Evolutionary conservation across 2,329 filamentous ascomycete species (phyloP).

Genomic region (Neodidymelliopsis sp.): DNA sequence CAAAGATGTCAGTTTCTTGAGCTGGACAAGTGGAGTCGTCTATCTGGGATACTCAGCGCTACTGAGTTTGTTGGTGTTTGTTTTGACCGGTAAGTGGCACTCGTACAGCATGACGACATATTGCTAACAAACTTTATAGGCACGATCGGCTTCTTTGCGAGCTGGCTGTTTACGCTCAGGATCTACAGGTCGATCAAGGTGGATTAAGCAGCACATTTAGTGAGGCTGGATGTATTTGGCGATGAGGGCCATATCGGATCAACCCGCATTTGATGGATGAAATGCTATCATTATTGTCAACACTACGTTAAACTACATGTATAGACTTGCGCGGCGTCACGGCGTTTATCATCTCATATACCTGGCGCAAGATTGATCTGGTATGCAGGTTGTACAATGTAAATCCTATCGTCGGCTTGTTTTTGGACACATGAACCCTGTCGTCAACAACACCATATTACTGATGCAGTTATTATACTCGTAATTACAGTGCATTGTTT

Average conservation of each 20-base stretch:
- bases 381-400: background rate
- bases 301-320: slow-evolving; percentile 1
- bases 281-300: background rate
- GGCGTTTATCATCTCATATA: slow-evolving; percentile 2
- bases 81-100: slow-evolving; percentile 79
- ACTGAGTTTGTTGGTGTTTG: slow-evolving; percentile 89
- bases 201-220: slow-evolving; percentile 63
- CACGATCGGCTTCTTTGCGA: slow-evolving; percentile 93
- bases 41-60: slow-evolving; percentile 93
- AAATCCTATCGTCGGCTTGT: no score
- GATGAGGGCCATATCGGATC: no score
- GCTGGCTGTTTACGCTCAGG: slow-evolving; percentile 91
- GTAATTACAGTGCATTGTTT: no score
- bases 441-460: no score
- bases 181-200: slow-evolving; percentile 99
- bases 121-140: slow-evolving; percentile 60
- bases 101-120: background rate
- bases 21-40: slow-evolving; percentile 84
- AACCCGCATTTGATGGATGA: background rate
- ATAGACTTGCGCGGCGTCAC: slow-evolving; percentile 10
- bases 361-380: no score
- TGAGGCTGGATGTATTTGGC: background rate
- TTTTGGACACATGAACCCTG: no score
- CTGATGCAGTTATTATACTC: no score
- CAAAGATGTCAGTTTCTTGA: slow-evolving; percentile 84